These are phyloP conservation scores for Vaccinium vitisidaea DNA, from an alignment of 148 eudicot genomes.

Conservation along the genomic window DNA sequence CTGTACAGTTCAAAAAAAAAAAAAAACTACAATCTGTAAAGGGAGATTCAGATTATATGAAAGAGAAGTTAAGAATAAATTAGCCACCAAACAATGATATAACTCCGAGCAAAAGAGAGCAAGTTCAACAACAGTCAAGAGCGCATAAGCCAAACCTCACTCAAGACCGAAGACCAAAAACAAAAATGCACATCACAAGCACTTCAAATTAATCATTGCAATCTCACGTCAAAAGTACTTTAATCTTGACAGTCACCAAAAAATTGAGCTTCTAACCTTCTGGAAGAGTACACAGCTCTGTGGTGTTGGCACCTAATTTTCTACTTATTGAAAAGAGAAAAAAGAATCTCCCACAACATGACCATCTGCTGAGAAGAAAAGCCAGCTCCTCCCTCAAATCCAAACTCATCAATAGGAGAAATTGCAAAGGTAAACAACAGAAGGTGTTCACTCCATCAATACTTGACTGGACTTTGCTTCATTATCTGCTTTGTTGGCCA, in stretches of 20 bases:
- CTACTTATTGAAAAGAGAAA: not conserved
- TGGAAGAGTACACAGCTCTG: conserved; percentile 8
- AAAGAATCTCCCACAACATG: conserved; percentile 1
- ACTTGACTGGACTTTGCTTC: conserved; percentile 21
- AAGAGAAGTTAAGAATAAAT: conserved; percentile 8
- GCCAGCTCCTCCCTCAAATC: not conserved
- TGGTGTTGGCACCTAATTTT: conserved; percentile 8
- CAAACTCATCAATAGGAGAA: not conserved
- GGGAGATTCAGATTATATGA: not conserved
- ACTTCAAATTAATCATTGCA: not conserved
- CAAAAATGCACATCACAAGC: not conserved
- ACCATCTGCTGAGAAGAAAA: not conserved
- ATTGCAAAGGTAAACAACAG: not conserved
- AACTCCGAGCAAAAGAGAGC: not conserved
- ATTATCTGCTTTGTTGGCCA: conserved; percentile 28
- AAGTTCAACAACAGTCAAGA: not conserved
- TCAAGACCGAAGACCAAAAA: not conserved
- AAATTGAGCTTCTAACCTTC: conserved; percentile 4
- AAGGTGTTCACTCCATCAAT: conserved; percentile 9
- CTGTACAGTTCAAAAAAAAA: too few relatives aligned
- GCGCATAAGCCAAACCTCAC: not conserved
- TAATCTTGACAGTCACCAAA: not conserved
- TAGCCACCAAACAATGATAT: not conserved
- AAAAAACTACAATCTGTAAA: not conserved
- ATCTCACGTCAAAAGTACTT: conserved; percentile 10